Percentiles rank a stretch among this genome's conserved stretches.
Evolutionary conservation across 192 early-diverging fungal genomes (phyloP).

Genomic region (Martensiomyces pterosporus): DNA sequence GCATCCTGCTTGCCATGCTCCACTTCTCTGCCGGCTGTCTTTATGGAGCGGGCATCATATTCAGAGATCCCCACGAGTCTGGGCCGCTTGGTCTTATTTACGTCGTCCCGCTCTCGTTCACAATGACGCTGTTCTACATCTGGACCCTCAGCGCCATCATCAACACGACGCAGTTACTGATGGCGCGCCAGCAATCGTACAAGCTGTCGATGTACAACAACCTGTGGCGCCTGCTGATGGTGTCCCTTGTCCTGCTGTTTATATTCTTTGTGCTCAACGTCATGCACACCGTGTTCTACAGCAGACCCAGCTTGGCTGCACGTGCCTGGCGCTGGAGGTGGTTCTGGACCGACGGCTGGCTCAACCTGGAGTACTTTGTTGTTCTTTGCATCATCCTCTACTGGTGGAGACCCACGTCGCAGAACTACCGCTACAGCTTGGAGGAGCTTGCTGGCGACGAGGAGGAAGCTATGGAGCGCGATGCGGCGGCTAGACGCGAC

Average conservation of each 20-base stretch:
- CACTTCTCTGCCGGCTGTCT: conserved; percentile 88
- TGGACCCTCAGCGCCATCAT: conserved; percentile 85
- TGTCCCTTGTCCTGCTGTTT: conserved; percentile 67
- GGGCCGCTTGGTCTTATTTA: conserved; percentile 67
- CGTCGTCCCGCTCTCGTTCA: conserved; percentile 80
- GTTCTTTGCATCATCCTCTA: conserved; percentile 75
- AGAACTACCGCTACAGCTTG: conserved; percentile 88
- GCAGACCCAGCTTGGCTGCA: conserved; percentile 62
- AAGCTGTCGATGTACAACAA: conserved; percentile 89
- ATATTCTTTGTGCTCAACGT: conserved; percentile 82
- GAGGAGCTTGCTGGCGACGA: conserved; percentile 78
- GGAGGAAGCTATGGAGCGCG: conserved; percentile 63
- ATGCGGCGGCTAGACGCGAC: conserved; percentile 17
- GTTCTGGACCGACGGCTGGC: conserved; percentile 89
- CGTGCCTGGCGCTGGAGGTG: conserved; percentile 81
- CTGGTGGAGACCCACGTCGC: conserved; percentile 88
- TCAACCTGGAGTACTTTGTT: conserved; percentile 83
- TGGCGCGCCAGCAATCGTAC: conserved; percentile 76
- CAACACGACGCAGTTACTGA: conserved; percentile 70
- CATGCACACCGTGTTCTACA: conserved; percentile 66
- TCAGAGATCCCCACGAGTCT: conserved; percentile 63
- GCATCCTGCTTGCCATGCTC: conserved; percentile 63
- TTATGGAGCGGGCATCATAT: conserved; percentile 78
- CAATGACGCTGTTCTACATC: conserved; percentile 92
- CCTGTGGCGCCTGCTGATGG: conserved; percentile 73